phyloP scores from a whole-genome alignment of 805 yeast species.

The Nakazawaea anatomiae region DNA sequence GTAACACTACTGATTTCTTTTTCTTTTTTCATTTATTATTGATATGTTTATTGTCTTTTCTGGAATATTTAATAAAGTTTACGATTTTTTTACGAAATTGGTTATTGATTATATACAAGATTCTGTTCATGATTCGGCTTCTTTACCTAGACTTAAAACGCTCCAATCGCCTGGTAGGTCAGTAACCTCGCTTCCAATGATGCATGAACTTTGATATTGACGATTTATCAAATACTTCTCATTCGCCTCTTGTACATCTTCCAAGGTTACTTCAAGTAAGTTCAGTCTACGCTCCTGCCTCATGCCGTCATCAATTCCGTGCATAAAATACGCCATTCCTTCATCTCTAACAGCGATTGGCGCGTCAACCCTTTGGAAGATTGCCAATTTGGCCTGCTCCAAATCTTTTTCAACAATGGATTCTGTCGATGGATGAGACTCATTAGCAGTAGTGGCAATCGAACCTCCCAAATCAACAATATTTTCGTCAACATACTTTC shows the following conservation, averaged over 20 bases:
- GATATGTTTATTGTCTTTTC: not conserved
- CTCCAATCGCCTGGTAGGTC: not conserved
- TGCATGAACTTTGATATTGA: slow-evolving; percentile 14
- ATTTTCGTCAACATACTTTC: slow-evolving; percentile 38
- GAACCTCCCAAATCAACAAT: slow-evolving; percentile 18
- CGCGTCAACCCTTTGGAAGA: slow-evolving; percentile 89
- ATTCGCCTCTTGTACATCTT: slow-evolving; percentile 61
- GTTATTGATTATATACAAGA: not conserved
- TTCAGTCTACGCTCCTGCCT: slow-evolving; percentile 74
- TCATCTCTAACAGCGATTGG: slow-evolving; percentile 79
- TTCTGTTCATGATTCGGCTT: not conserved
- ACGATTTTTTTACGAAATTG: not conserved
- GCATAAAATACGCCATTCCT: slow-evolving; percentile 60
- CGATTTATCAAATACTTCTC: slow-evolving; percentile 48
- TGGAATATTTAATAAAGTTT: not conserved
- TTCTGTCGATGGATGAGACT: slow-evolving; percentile 16
- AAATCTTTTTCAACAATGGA: slow-evolving; percentile 50
- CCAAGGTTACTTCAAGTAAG: slow-evolving; percentile 57
- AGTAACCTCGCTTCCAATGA: slow-evolving; percentile 14
- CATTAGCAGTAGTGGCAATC: slow-evolving; percentile 25
- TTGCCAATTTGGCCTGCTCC: slow-evolving; percentile 83
- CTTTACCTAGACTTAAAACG: not conserved
- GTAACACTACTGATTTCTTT: too few relatives aligned
- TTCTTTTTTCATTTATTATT: too few relatives aligned
- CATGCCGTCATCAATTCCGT: slow-evolving; percentile 72